Evolutionary conservation across 2,329 filamentous ascomycete genomes (phyloP).

Genomic region (Fusarium guadeloupense): DNA sequence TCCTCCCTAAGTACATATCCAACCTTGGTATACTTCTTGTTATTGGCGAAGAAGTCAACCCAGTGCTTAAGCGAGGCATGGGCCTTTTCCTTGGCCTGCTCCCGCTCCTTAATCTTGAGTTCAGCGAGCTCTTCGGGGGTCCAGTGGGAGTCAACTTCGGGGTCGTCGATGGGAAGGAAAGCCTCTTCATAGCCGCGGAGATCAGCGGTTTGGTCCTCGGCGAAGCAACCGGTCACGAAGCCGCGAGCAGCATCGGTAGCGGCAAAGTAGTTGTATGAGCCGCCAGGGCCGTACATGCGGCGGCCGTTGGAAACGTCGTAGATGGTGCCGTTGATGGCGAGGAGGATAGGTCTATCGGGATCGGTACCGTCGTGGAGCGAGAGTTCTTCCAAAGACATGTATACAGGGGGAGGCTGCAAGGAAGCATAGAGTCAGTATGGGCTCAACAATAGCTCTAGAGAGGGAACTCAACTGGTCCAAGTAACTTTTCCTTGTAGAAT

Average conservation of each 20-base stretch:
- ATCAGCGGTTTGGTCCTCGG: slow-evolving; percentile 84
- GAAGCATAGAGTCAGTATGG: slow-evolving; percentile 1
- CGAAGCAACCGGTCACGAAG: slow-evolving; percentile 93
- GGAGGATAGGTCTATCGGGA: slow-evolving; percentile 79
- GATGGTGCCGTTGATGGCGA: slow-evolving; percentile 88
- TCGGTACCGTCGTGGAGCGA: slow-evolving; percentile 80
- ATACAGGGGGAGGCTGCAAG: slow-evolving; percentile 64
- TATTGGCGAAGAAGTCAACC: slow-evolving; percentile 83
- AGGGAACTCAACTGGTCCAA: slow-evolving; percentile 39
- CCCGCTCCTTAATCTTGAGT: slow-evolving; percentile 69
- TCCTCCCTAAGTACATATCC: slow-evolving; percentile 74
- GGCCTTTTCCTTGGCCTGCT: slow-evolving; percentile 71
- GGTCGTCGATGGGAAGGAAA: slow-evolving; percentile 74
- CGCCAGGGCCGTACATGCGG: slow-evolving; percentile 81
- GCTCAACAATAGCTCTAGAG: not conserved
- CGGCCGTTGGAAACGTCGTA: slow-evolving; percentile 80
- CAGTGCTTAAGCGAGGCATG: slow-evolving; percentile 78
- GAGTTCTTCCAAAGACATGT: slow-evolving; percentile 80
- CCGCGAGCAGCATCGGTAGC: slow-evolving; percentile 87
- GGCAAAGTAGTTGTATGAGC: slow-evolving; percentile 86
- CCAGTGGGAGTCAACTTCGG: slow-evolving; percentile 68
- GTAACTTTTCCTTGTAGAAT: slow-evolving; percentile 60
- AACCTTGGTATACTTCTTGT: slow-evolving; percentile 82
- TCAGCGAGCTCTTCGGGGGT: slow-evolving; percentile 61
- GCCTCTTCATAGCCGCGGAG: slow-evolving; percentile 87